Percentiles rank a stretch among this genome's conserved stretches.
Evolutionary conservation across 495 filamentous ascomycete species (phyloP).

Genomic region (Penicillium nucicola): DNA sequence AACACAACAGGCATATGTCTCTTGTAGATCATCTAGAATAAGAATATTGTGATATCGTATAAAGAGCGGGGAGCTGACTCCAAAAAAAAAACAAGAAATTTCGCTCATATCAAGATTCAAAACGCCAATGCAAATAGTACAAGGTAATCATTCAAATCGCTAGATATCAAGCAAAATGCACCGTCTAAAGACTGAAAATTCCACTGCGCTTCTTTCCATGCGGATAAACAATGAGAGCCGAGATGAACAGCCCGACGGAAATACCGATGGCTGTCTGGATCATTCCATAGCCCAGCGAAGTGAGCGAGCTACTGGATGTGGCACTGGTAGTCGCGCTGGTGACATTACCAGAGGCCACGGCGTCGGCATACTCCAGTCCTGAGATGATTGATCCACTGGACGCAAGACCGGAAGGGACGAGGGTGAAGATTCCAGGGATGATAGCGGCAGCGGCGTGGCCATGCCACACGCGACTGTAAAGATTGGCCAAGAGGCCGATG

Average conservation of each 20-base stretch:
- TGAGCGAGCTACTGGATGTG: constrained; percentile 49
- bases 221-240: constrained; percentile 83
- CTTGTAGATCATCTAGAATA: too few species aligned
- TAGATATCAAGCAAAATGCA: neutral
- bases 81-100: too few species aligned
- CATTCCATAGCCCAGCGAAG: constrained; percentile 80
- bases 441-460: constrained; percentile 85
- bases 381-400: constrained; percentile 75
- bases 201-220: constrained; percentile 84
- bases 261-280: constrained; percentile 92
- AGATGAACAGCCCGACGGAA: constrained; percentile 83
- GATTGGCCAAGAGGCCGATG: constrained; percentile 80
- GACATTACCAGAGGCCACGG: constrained; percentile 52
- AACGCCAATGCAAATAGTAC: neutral
- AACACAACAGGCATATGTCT: too few species aligned
- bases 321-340: constrained; percentile 40
- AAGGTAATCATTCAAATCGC: neutral
- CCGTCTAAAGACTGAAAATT: constrained; percentile 83
- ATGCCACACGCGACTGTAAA: constrained; percentile 78
- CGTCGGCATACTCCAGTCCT: constrained; percentile 73
- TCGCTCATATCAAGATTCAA: neutral
- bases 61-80: too few species aligned
- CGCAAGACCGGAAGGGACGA: constrained; percentile 85
- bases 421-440: constrained; percentile 89
- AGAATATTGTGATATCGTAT: too few species aligned